Evolutionary conservation across 176 grass and related monocot species (phyloP).

Genomic region (Cenchrus purpureus): DNA sequence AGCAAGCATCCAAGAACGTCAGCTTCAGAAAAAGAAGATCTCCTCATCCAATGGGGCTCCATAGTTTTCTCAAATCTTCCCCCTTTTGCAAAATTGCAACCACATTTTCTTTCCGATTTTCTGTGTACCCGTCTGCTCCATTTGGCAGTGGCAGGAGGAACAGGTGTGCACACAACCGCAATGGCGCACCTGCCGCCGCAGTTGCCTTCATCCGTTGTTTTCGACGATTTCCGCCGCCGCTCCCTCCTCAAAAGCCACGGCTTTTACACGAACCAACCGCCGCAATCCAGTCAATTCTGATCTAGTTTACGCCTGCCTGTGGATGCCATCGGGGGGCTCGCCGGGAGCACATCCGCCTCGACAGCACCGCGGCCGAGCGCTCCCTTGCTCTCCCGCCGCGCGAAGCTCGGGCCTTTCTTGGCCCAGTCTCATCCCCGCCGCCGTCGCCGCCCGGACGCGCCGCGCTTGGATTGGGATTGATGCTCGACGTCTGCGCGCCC

Average conservation of each 20-base stretch:
- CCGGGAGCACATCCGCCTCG: slow-evolving; percentile 26
- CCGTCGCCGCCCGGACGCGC: slow-evolving; percentile 8
- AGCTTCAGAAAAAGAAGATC: neutral
- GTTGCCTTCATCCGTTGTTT: neutral
- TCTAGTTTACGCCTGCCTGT: neutral
- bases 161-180: slow-evolving; percentile 23
- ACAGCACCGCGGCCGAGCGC: slow-evolving; percentile 18
- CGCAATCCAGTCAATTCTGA: slow-evolving; percentile 26
- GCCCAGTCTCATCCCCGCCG: slow-evolving; percentile 2
- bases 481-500: slow-evolving; percentile 67
- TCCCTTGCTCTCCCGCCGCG: neutral
- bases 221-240: slow-evolving; percentile 6
- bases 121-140: slow-evolving; percentile 14
- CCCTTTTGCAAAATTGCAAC: neutral
- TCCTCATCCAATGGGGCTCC: neutral
- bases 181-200: slow-evolving; percentile 1
- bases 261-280: slow-evolving; percentile 6
- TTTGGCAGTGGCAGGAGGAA: slow-evolving; percentile 24
- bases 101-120: neutral
- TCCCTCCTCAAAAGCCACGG: slow-evolving; percentile 7
- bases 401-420: slow-evolving; percentile 24
- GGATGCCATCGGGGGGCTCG: slow-evolving; percentile 54
- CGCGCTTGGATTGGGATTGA: slow-evolving; percentile 38
- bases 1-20: slow-evolving; percentile 52
- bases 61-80: neutral